Evolutionary conservation across 805 yeast genomes (phyloP), one percentile per base, ranked within the genome.

Genomic region (Grigorovia humatica): DNA sequence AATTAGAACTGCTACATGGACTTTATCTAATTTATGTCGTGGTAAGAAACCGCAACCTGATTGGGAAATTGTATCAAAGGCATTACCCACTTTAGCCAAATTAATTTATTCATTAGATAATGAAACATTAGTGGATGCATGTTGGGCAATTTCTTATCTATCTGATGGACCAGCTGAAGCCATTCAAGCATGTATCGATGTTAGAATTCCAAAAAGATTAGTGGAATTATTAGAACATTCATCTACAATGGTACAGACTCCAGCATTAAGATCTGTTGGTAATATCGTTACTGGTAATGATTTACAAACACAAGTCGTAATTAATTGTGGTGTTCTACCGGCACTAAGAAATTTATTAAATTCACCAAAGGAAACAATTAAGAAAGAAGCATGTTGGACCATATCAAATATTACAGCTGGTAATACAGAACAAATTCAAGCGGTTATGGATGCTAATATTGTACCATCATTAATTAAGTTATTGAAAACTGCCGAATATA

Each of bases 311-410:
- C 99, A 93, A 72, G 82, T 88, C 52, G 91, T 91, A 48, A 87
- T 93, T 62, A 91, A 93, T 69, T 81, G 89, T 41, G 96, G 97
- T 55, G 96, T 91, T 13, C 76, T 93, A 62, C 82, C 85, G 40
- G 96, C 96, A 19, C 75, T 93, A 56, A 82, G 83, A 49, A 87
- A 86, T 47, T 76, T 93, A 58, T 77, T 93, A 62, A 75, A 80
- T 56, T 85, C 95, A 35, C 81, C 88, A 54, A 89, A 90, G 75
- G 99, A 93, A 69, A 81, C 93, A 17, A 85, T 93, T 60, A 83
- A 93, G 66, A 93, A 93, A 70, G 99, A 93, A 74, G 96, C 98
- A 5, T 89, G 99, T 74, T 93, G 99, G 99, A 91, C 99, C 42
- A 83, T 93, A 57, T 90, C 97, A 53, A 93, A 93, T 72, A 90